Percentiles rank a stretch among this genome's conserved stretches.
phyloP scores from a whole-genome alignment of 805 yeast species.

The Ogataea populi-albae region DNA sequence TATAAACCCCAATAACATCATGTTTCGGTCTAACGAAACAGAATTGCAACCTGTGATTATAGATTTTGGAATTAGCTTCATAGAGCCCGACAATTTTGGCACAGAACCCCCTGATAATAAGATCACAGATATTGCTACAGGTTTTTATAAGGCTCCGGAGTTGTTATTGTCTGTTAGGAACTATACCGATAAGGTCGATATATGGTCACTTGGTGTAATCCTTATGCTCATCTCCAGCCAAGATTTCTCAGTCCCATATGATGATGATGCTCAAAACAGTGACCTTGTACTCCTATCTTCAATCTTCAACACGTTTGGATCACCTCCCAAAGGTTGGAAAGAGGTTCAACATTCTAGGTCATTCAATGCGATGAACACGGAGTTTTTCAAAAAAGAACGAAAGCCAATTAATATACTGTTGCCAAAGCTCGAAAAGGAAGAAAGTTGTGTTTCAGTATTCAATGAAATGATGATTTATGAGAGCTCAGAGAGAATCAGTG shows the following conservation, averaged over 20 bases:
- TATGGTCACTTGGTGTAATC: conserved; percentile 71
- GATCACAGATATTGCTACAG: conserved; percentile 62
- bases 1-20: conserved; percentile 69
- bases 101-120: conserved; percentile 45
- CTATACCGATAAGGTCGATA: conserved; percentile 57
- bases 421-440: conserved; percentile 31
- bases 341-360: conserved; percentile 38
- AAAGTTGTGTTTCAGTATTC: conserved; percentile 31
- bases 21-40: conserved; percentile 28
- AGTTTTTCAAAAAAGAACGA: conserved; percentile 25
- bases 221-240: conserved; percentile 49
- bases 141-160: conserved; percentile 73
- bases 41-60: conserved; percentile 34
- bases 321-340: conserved; percentile 52
- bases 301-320: conserved; percentile 58
- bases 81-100: conserved; percentile 60
- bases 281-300: conserved; percentile 59
- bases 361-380: conserved; percentile 32
- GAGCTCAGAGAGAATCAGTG: conserved; percentile 32
- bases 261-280: conserved; percentile 39
- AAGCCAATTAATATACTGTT: conserved; percentile 28
- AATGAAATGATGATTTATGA: conserved; percentile 44
- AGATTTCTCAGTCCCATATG: conserved; percentile 37
- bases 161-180: conserved; percentile 55
- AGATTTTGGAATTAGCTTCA: conserved; percentile 41